phyloP scores from a whole-genome alignment of 169 alveolate species.

The Cryptosporidium ubiquitum region DNA sequence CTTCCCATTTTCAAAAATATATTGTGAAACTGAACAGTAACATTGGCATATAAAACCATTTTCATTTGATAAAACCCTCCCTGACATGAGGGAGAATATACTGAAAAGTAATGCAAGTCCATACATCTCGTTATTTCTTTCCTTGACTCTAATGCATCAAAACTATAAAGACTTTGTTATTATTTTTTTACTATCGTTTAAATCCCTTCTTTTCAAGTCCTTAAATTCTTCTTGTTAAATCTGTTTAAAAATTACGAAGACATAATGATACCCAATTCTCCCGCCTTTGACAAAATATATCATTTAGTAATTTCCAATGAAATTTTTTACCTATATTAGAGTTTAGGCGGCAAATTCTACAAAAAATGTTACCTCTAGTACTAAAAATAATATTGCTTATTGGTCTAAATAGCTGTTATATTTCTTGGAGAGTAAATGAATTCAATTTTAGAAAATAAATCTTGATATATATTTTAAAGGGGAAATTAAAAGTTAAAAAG shows the following conservation, averaged over 20 bases:
- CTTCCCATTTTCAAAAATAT: conserved; percentile 13
- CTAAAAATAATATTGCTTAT: neutral
- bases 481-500: neutral
- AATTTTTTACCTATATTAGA: neutral
- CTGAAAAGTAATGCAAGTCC: neutral
- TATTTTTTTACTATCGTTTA: neutral
- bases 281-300: neutral
- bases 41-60: conserved; percentile 66
- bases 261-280: conserved; percentile 30
- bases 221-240: neutral
- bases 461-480: neutral
- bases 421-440: neutral
- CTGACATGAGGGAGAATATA: conserved; percentile 17
- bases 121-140: neutral
- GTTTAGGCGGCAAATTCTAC: conserved; percentile 4
- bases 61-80: conserved; percentile 34
- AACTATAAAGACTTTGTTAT: neutral
- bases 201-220: neutral
- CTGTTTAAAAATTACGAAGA: neutral
- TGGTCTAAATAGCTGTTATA: neutral
- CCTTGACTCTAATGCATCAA: neutral
- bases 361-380: neutral
- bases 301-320: neutral
- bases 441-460: neutral
- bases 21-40: conserved; percentile 51